These are phyloP conservation scores for Globisporangium splendens DNA, from an alignment of 352 stramenopile species.

Conservation along the genomic window DNA sequence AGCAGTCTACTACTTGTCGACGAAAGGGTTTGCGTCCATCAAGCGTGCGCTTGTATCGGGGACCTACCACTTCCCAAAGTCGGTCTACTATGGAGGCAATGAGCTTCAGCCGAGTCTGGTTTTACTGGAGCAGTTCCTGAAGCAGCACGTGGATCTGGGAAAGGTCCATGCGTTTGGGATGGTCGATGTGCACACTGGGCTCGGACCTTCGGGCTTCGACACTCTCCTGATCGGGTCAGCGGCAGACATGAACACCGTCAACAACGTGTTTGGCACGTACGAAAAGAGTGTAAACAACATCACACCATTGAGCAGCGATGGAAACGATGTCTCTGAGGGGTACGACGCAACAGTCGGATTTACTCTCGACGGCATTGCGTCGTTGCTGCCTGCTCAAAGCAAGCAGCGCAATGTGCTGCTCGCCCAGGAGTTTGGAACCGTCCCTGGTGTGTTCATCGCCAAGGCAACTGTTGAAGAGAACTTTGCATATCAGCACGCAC, in stretches of 20 bases:
- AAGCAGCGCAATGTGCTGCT: background rate
- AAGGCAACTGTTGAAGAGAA: background rate
- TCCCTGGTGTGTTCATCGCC: background rate
- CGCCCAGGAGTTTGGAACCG: background rate
- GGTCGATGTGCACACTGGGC: background rate
- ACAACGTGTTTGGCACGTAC: background rate
- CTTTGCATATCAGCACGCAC: background rate
- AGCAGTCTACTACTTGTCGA: slow-evolving; percentile 23
- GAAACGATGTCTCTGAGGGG: background rate
- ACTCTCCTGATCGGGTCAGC: background rate
- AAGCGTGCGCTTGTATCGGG: slow-evolving; percentile 86
- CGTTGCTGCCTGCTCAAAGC: background rate
- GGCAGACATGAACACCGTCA: too few relatives aligned
- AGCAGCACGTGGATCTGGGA: background rate
- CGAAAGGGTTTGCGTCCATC: slow-evolving; percentile 40
- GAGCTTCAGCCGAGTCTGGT: background rate
- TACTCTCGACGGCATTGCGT: background rate
- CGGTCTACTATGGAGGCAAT: background rate
- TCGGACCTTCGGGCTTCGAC: background rate
- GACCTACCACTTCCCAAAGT: background rate
- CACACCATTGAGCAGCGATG: background rate
- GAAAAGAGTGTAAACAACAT: background rate
- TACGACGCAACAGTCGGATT: background rate
- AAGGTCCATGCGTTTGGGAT: background rate
- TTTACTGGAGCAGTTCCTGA: background rate